phyloP scores from a whole-genome alignment of 2,329 filamentous ascomycete species.

The Penicillium sp. region DNA sequence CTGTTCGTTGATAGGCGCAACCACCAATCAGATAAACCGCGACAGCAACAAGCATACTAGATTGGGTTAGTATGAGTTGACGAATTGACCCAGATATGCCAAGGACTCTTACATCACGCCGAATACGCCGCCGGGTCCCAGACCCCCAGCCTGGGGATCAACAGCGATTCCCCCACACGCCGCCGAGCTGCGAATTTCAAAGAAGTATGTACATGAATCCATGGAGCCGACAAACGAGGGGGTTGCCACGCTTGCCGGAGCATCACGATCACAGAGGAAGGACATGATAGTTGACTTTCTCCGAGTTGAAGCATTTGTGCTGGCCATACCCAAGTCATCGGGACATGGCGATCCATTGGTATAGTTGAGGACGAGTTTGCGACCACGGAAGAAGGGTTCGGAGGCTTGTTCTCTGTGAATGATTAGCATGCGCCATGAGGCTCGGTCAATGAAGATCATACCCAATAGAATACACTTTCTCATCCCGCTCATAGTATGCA shows the following conservation, averaged over 20 bases:
- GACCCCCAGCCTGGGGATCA: conserved; percentile 58
- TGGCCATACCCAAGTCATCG: conserved; percentile 29
- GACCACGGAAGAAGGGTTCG: conserved; percentile 51
- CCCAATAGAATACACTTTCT: conserved; percentile 51
- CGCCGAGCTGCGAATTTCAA: conserved; percentile 83
- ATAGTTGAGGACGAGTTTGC: conserved; percentile 74
- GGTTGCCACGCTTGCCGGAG: conserved; percentile 65
- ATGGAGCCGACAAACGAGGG: conserved; percentile 85
- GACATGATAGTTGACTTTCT: conserved; percentile 83
- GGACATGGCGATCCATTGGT: conserved; percentile 72
- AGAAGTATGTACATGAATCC: conserved; percentile 93
- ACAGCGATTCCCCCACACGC: conserved; percentile 74
- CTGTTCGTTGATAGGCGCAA: conserved; percentile 91
- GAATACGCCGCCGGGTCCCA: conserved; percentile 75
- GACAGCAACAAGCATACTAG: conserved; percentile 66
- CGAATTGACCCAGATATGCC: neutral
- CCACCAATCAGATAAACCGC: conserved; percentile 89
- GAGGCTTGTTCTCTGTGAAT: conserved; percentile 46
- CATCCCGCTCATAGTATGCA: conserved; percentile 49
- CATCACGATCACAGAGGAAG: conserved; percentile 87
- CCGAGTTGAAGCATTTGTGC: conserved; percentile 24
- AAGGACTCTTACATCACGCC: conserved; percentile 69
- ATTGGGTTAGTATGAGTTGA: conserved; percentile 18
- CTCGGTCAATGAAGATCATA: conserved; percentile 25
- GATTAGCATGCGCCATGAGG: conserved; percentile 1